Evolutionary conservation across 2,329 filamentous ascomycete species (phyloP), one percentile per base, ranked within the genome.

Genomic region (Aureobasidium sp.): DNA sequence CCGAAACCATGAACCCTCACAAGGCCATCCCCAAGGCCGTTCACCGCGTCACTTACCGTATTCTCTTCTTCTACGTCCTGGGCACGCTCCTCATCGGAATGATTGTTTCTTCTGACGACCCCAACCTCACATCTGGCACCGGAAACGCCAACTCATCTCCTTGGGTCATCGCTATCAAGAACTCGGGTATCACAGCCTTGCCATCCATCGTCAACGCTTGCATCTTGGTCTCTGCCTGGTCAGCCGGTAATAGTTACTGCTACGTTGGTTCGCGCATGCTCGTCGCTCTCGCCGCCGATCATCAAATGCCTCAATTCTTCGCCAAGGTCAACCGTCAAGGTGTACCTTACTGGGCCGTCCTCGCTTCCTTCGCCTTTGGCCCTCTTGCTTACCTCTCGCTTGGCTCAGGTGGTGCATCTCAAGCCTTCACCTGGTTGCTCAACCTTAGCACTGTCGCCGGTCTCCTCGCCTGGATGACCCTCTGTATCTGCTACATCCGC

Each of bases 131-230:
- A 77, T 77, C 79, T n/a, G 87, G 87, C 9, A 78, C 74, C 9
- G 74, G 74, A 15, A 72, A 74, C 53, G 72, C 72, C 10, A 75
- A 77, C 13, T 81, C 78, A 53, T 70, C 6, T 76, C 91, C 90
- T 15, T 93, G 90, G 72, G 91, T 95, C 67, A 92, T 94, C 68
- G 92, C 91, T 23, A 89, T 91, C 43, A 83, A 86, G 15, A 85
- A 88, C 36, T 92, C 91, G 2, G 88, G 90, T 0, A 90, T 94
- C 66, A 83, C 82, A 6, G 90, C 85, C 9, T 85, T 94, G 6
- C 90, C 91, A 0, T 89, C 88, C 8, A 87, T 95, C 64, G 89
- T 95, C 78, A 95, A 95, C 75, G 92, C 91, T 40, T 83, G 94
- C 42, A 90, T 95, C 69, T 84, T 94, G 69, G 91, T 90, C 0